Percentiles rank a stretch among this genome's conserved stretches.
phyloP scores from a whole-genome alignment of 306 rosid species.

The Prunus persica region Prunus_persica_NCBIv2 NC_034011.1:19476501-19477000 shows the following conservation, averaged over 20 bases:
- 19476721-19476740: conserved; percentile 29
- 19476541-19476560: too few species aligned
- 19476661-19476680: conserved; percentile 42
- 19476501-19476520: too few species aligned
- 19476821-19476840: conserved; percentile 53
- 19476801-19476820: conserved; percentile 47
- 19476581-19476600: too few species aligned
- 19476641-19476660: conserved; percentile 43
- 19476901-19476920: conserved; percentile 14
- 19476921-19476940: conserved; percentile 18
- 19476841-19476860: conserved; percentile 41
- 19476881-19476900: conserved; percentile 23
- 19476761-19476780: conserved; percentile 51
- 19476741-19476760: conserved; percentile 40
- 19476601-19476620: too few species aligned
- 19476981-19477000: conserved; percentile 50
- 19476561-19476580: too few species aligned
- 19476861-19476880: conserved; percentile 44
- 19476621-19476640: not conserved
- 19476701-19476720: conserved; percentile 30
- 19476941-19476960: conserved; percentile 31
- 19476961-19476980: conserved; percentile 62
- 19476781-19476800: conserved; percentile 56
- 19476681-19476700: conserved; percentile 46
- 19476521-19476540: too few species aligned